Evolutionary conservation across 345 rosid species (phyloP).

Genomic region (Melastoma malabathricum): DNA sequence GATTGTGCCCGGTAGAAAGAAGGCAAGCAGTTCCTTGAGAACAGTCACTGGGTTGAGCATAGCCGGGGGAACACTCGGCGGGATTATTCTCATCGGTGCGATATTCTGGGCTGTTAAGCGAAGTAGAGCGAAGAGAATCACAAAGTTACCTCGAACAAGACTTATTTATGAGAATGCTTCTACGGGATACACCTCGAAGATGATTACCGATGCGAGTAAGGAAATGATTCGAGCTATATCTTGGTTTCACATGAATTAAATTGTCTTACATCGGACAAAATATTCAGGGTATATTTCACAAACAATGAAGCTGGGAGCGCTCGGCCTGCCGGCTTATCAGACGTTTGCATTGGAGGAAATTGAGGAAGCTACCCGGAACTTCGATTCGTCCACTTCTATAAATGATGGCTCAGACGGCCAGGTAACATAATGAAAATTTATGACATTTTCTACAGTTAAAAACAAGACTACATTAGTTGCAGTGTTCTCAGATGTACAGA

Average conservation of each 20-base stretch:
- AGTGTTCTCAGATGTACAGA: conserved; percentile 56
- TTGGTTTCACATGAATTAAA: not conserved
- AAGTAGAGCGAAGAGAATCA: conserved; percentile 15
- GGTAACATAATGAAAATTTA: conserved; percentile 18
- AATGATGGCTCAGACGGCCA: conserved; percentile 93
- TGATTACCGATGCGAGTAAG: conserved; percentile 87
- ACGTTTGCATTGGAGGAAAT: conserved; percentile 80
- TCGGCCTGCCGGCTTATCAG: conserved; percentile 77
- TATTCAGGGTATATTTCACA: conserved; percentile 75
- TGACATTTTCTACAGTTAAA: not conserved
- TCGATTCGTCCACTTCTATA: conserved; percentile 77
- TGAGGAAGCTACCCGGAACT: conserved; percentile 73
- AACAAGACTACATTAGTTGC: not conserved
- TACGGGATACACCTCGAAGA: conserved; percentile 56
- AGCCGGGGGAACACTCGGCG: conserved; percentile 50
- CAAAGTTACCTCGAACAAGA: conserved; percentile 36
- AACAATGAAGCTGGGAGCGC: conserved; percentile 75
- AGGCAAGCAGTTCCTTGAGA: conserved; percentile 19
- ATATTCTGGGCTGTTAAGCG: conserved; percentile 35
- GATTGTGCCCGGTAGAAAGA: conserved; percentile 39
- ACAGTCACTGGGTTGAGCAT: conserved; percentile 34
- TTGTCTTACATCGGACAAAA: conserved; percentile 6
- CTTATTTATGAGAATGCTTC: conserved; percentile 57
- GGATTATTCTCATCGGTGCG: conserved; percentile 31
- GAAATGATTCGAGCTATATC: not conserved